Conservation (phyloP, 192 early-diverging fungal genomes). For the Chytriomyces hyalinus region DNA sequence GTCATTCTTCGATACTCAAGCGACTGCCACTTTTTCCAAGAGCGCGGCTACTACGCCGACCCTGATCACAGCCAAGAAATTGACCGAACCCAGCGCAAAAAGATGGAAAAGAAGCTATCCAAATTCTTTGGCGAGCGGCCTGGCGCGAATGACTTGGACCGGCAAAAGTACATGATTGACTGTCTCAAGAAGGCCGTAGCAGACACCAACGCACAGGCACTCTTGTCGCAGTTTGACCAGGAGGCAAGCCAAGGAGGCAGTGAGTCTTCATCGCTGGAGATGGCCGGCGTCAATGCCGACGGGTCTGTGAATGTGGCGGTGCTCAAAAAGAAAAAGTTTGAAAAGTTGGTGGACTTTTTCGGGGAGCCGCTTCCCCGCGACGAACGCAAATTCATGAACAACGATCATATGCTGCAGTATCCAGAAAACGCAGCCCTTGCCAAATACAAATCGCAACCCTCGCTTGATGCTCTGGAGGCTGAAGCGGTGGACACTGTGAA, state of each 20-base stretch:
- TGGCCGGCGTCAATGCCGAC: neutral
- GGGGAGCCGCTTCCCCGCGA: constrained; percentile 1
- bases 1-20: constrained; percentile 39
- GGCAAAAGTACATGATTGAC: constrained; percentile 36
- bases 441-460: neutral
- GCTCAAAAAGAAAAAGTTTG: constrained; percentile 21
- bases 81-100: constrained; percentile 58
- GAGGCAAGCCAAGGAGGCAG: neutral
- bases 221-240: neutral
- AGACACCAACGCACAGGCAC: neutral
- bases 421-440: neutral
- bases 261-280: neutral
- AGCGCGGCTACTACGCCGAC: constrained; percentile 62
- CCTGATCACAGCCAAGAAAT: constrained; percentile 47
- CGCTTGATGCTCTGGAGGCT: neutral
- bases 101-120: constrained; percentile 66
- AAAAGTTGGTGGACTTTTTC: constrained; percentile 10
- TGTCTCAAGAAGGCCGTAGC: constrained; percentile 22
- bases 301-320: neutral
- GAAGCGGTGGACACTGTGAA: constrained; percentile 20
- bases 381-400: constrained; percentile 8
- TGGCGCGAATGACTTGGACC: constrained; percentile 57
- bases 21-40: constrained; percentile 20
- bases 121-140: constrained; percentile 73
- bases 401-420: constrained; percentile 7